Evolutionary conservation across 352 stramenopile species (phyloP), one percentile per base, ranked within the genome.

Genomic region (Blastocystis hominis): DNA sequence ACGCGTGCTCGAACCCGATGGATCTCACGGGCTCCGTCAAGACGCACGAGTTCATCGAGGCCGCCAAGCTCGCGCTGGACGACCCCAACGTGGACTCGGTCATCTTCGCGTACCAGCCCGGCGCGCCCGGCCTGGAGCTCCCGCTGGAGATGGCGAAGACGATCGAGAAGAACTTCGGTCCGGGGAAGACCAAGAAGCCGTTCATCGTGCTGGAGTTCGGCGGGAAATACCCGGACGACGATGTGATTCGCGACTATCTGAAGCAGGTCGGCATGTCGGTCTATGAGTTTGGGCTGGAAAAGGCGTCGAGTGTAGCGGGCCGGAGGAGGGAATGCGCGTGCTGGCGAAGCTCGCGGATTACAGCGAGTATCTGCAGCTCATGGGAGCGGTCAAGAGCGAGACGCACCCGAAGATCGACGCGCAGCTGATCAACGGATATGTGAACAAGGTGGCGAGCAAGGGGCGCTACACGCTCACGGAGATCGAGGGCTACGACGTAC

Each of bases 191-290:
- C 7, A 78, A 55, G 44, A 78, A 78, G 42, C 68, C 68, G 24
- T 78, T 78, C 44, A 61, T 78, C 24, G 68, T 78, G 53, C 44
- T 78, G 68, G 68, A 78, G 68, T 78, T 78, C 53, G 68, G 68
- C 44, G 68, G 68, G 0, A 78, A 78, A 46, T 78, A 78, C 30
- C 68, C 68, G 7, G 68, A 78, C 44, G 68, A 78, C 42, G 68
- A 78, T 38, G 68, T 78, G 68, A 78, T 78, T 61, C 68, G 68
- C 42, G 68, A 78, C 53, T 78, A 78, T 38, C 53, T 78, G 68
- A 78, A 56, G 34, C 59, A 78, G 68, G 68, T 78, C 42, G 68
- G 68, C 68, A 78, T 78, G 68, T 78, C 68, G 9, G 68, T 78
- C 13, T 78, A 78, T 38, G 68, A 78, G 68, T 78, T 30, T 2